Conservation (phyloP, 495 filamentous ascomycete genomes). For the Penicillium lagena region DNA sequence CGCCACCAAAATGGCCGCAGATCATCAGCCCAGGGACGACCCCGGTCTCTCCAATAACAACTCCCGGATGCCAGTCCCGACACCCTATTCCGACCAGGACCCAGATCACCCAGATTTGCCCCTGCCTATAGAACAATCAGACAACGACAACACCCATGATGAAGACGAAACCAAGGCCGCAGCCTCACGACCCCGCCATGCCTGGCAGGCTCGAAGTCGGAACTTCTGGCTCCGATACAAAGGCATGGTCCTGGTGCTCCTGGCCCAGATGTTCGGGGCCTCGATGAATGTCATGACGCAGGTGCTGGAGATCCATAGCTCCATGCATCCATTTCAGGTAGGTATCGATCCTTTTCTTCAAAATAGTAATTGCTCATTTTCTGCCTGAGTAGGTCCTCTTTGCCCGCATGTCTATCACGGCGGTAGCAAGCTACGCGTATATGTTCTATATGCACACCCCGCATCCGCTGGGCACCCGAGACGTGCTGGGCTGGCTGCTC, state of each 20-base stretch:
- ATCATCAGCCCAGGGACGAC: too few relatives aligned
- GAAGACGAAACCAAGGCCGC: slow-evolving; percentile 6
- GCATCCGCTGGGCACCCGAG: slow-evolving; percentile 61
- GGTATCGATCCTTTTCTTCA: background rate
- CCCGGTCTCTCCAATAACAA: slow-evolving; percentile 6
- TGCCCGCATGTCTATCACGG: slow-evolving; percentile 74
- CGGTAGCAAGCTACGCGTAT: slow-evolving; percentile 59
- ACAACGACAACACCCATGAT: slow-evolving; percentile 1
- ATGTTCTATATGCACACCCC: slow-evolving; percentile 67
- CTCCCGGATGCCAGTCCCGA: background rate
- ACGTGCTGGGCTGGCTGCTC: slow-evolving; percentile 61
- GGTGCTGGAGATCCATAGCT: slow-evolving; percentile 66
- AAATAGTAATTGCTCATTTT: background rate
- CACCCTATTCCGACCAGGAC: background rate
- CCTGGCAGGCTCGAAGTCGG: slow-evolving; percentile 15
- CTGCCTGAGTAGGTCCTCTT: slow-evolving; percentile 58
- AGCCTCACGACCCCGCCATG: slow-evolving; percentile 11
- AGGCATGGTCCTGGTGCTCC: slow-evolving; percentile 64
- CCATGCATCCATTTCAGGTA: slow-evolving; percentile 79
- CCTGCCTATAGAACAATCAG: too few relatives aligned
- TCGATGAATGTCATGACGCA: slow-evolving; percentile 85
- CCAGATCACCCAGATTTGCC: slow-evolving; percentile 8
- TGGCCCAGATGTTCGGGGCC: slow-evolving; percentile 77
- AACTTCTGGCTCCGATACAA: slow-evolving; percentile 55
- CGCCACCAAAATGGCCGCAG: too few relatives aligned